Percentiles rank a stretch among this genome's conserved stretches.
Evolutionary conservation across 306 rosid genomes (phyloP).

Genomic region (Oemleria cerasiformis): DNA sequence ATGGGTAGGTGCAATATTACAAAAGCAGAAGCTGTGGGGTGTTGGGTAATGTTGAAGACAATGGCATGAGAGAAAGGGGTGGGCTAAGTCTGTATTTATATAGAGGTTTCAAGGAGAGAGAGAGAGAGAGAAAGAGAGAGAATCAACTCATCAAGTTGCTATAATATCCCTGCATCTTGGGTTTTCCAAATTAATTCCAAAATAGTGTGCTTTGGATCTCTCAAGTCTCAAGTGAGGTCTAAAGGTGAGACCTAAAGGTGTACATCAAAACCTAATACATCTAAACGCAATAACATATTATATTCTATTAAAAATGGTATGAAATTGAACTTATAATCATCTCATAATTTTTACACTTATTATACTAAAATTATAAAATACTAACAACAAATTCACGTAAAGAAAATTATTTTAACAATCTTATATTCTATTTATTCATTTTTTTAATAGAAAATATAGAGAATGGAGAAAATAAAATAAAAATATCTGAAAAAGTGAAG

Average conservation of each 20-base stretch:
- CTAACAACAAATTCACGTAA: too few relatives aligned
- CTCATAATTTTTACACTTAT: too few relatives aligned
- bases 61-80: conserved; percentile 58
- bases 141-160: conserved; percentile 2
- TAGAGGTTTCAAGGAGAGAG: conserved; percentile 32
- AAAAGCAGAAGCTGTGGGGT: conserved; percentile 16
- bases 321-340: too few relatives aligned
- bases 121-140: conserved; percentile 25
- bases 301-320: too few relatives aligned
- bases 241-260: background rate
- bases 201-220: conserved; percentile 10
- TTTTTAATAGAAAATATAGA: background rate
- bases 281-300: conserved; percentile 9
- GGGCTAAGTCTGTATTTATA: conserved; percentile 48
- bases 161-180: conserved; percentile 9
- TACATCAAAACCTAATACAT: background rate
- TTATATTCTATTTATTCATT: conserved; percentile 5
- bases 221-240: conserved; percentile 8
- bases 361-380: too few relatives aligned
- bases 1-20: background rate
- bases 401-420: too few relatives aligned
- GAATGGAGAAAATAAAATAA: background rate
- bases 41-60: conserved; percentile 31
- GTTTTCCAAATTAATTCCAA: conserved; percentile 4
- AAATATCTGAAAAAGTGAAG: background rate